These are phyloP conservation scores for Beauveria sp. DNA, from an alignment of 2,329 filamentous ascomycete species.

Conservation along the genomic window DNA sequence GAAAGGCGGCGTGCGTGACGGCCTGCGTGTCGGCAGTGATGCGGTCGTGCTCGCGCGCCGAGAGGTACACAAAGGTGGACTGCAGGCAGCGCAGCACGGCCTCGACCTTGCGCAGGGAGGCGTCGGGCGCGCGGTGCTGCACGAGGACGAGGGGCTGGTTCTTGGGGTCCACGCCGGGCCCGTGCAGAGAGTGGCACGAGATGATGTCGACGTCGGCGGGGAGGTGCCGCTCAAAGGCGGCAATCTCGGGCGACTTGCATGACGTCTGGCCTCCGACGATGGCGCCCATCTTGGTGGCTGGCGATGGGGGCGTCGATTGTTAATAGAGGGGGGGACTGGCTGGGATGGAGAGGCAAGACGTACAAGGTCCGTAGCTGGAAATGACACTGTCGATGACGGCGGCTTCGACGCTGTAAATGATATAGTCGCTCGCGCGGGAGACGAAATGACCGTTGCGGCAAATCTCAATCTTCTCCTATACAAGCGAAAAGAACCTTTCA, in stretches of 20 bases:
- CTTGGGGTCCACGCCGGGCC: constrained; percentile 78
- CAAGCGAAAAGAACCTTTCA: constrained; percentile 45
- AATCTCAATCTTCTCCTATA: constrained; percentile 70
- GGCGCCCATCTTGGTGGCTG: constrained; percentile 88
- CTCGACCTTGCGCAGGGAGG: constrained; percentile 71
- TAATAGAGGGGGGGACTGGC: constrained; percentile 10
- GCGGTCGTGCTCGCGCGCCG: constrained; percentile 81
- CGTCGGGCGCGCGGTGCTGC: constrained; percentile 77
- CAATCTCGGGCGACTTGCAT: constrained; percentile 94
- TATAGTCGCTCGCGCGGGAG: constrained; percentile 93
- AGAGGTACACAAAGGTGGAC: constrained; percentile 81
- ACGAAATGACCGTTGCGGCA: constrained; percentile 92
- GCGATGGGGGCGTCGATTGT: background rate
- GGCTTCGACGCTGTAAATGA: constrained; percentile 97
- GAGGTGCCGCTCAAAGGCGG: constrained; percentile 82
- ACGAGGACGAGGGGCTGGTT: constrained; percentile 92
- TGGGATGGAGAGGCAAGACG: constrained; percentile 7
- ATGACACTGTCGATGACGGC: constrained; percentile 84
- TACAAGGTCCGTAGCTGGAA: constrained; percentile 86
- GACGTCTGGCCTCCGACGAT: constrained; percentile 97
- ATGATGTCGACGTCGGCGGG: constrained; percentile 86
- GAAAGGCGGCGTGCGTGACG: constrained; percentile 92
- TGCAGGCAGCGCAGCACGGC: constrained; percentile 72
- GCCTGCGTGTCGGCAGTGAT: constrained; percentile 98
- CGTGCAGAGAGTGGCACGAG: constrained; percentile 93